Conservation (phyloP, 2,329 filamentous ascomycete species). For the Aurifilum marmelostoma region DNA sequence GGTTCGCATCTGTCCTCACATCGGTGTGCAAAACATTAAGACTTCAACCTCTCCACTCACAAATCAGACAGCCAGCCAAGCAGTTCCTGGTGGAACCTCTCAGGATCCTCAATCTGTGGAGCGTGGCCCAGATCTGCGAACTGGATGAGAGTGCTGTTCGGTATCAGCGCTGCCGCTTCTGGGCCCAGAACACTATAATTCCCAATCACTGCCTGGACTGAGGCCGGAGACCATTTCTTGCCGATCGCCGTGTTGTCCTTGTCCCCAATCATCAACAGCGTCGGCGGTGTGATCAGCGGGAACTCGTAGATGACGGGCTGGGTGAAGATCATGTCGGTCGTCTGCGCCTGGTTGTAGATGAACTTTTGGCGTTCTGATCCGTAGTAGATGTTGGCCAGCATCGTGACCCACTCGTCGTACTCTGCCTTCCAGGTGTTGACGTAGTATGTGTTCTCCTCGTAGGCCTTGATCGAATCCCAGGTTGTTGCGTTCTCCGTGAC, state of each 20-base stretch:
- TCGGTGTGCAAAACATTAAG: too few relatives aligned
- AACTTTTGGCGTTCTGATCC: constrained; percentile 47
- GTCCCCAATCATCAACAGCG: constrained; percentile 54
- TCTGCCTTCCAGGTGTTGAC: constrained; percentile 49
- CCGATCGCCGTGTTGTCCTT: constrained; percentile 60
- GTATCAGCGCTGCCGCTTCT: constrained; percentile 47
- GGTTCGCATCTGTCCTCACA: background rate
- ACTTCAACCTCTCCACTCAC: background rate
- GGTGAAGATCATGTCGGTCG: constrained; percentile 59
- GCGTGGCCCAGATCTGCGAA: constrained; percentile 55
- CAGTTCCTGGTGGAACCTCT: constrained; percentile 49
- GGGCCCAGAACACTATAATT: constrained; percentile 54
- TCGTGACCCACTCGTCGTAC: constrained; percentile 59
- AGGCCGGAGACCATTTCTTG: constrained; percentile 52
- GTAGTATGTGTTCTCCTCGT: constrained; percentile 54
- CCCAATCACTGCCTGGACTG: constrained; percentile 49
- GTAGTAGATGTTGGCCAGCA: constrained; percentile 56
- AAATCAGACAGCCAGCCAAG: constrained; percentile 47
- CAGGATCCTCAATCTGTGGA: constrained; percentile 56
- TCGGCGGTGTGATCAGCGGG: constrained; percentile 46
- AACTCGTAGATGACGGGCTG: constrained; percentile 57
- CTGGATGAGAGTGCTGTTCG: constrained; percentile 48
- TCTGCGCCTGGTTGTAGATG: constrained; percentile 51
- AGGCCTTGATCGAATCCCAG: constrained; percentile 48
- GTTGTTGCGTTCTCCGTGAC: constrained; percentile 44